Conservation (phyloP, 331 rosid genomes). For the Rhamnella rubrinervis region DNA sequence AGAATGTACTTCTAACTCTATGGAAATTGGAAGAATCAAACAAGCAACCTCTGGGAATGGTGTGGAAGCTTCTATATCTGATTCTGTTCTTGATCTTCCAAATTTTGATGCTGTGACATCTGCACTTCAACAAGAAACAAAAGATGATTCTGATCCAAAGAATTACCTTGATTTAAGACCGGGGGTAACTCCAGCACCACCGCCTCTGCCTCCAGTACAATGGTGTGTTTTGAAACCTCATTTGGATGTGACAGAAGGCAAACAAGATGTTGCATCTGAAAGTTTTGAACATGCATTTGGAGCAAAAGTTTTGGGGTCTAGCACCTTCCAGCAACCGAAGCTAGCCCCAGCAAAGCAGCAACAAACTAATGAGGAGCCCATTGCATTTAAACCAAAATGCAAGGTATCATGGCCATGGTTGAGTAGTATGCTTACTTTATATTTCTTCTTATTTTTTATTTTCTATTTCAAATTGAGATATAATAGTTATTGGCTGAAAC, state of each 20-base stretch:
- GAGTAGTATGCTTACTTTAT: neutral
- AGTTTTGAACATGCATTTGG: slow-evolving; percentile 24
- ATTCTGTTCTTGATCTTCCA: slow-evolving; percentile 72
- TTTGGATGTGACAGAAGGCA: slow-evolving; percentile 44
- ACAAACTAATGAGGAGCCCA: slow-evolving; percentile 23
- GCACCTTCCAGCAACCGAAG: slow-evolving; percentile 34
- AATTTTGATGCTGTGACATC: slow-evolving; percentile 61
- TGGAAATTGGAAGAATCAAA: slow-evolving; percentile 38
- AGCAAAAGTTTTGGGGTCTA: slow-evolving; percentile 35
- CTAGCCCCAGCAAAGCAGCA: slow-evolving; percentile 31
- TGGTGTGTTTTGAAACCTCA: slow-evolving; percentile 53
- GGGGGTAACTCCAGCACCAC: slow-evolving; percentile 48
- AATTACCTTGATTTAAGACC: slow-evolving; percentile 29
- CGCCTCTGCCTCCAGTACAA: slow-evolving; percentile 74
- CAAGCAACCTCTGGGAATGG: slow-evolving; percentile 28
- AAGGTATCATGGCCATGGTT: slow-evolving; percentile 45
- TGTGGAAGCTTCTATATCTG: slow-evolving; percentile 47
- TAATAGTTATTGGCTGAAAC: neutral
- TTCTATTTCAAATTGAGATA: neutral
- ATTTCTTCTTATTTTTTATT: neutral
- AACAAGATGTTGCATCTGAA: slow-evolving; percentile 24
- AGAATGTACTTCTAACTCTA: slow-evolving; percentile 42
- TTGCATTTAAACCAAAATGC: slow-evolving; percentile 28
- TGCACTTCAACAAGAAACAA: slow-evolving; percentile 35
- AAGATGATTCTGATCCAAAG: slow-evolving; percentile 25